A percentile compares a stretch with the other conserved stretches of the same genome.
Evolutionary conservation across 192 early-diverging fungal genomes (phyloP).

Genomic region (Mortierella claussenii): DNA sequence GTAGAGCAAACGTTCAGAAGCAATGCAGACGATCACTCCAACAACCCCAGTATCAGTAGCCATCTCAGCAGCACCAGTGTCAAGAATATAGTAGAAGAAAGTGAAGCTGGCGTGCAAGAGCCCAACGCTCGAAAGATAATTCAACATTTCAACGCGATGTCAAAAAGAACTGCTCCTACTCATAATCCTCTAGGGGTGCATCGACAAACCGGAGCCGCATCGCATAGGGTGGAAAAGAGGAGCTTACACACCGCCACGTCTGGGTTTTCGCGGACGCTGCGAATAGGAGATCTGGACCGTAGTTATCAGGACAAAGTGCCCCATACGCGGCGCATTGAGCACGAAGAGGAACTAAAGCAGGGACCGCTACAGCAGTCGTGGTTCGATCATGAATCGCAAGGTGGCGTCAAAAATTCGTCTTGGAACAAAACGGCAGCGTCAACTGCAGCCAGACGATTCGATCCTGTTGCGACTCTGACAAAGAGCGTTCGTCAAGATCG

Average conservation of each 20-base stretch:
- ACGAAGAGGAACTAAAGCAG: too few species aligned
- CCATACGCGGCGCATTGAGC: too few species aligned
- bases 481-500: slow-evolving; percentile 23
- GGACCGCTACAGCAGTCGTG: too few species aligned
- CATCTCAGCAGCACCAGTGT: not conserved
- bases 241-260: not conserved
- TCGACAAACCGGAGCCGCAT: slow-evolving; percentile 7
- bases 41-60: too few species aligned
- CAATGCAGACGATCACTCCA: not conserved
- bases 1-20: too few species aligned
- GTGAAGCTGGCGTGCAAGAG: not conserved
- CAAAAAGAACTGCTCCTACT: not conserved
- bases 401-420: too few species aligned
- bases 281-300: not conserved
- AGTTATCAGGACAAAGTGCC: too few species aligned
- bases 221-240: slow-evolving; percentile 10
- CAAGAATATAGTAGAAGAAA: not conserved
- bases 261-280: not conserved
- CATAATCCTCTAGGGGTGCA: not conserved
- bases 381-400: too few species aligned
- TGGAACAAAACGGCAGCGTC: too few species aligned
- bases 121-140: slow-evolving; percentile 11
- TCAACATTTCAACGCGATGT: slow-evolving; percentile 16
- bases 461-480: too few species aligned
- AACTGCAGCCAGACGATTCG: too few species aligned